Evolutionary conservation across 1,284 basidiomycete genomes (phyloP).

Genomic region (Ganoderma resinaceum): DNA sequence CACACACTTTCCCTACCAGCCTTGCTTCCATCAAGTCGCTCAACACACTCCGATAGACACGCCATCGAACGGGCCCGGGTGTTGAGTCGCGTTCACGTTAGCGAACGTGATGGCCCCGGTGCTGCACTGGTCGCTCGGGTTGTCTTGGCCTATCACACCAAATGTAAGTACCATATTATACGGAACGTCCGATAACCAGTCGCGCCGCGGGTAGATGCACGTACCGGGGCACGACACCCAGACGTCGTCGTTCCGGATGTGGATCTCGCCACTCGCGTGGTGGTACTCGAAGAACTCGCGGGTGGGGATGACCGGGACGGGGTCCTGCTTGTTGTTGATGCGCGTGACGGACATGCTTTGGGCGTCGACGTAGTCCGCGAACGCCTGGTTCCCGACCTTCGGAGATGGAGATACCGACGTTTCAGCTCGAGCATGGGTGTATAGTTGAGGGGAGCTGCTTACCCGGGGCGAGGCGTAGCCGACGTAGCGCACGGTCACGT

Average conservation of each 20-base stretch:
- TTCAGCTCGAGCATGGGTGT: not conserved
- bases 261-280: constrained; percentile 64
- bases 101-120: not conserved
- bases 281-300: constrained; percentile 53
- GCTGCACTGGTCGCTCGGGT: not conserved
- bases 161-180: too few species aligned
- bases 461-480: constrained; percentile 61
- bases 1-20: too few species aligned
- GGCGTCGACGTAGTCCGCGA: constrained; percentile 64
- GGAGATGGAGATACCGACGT: too few species aligned
- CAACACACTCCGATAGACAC: not conserved
- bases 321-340: constrained; percentile 39
- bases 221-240: constrained; percentile 56
- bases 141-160: not conserved
- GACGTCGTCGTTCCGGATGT: constrained; percentile 53
- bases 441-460: constrained; percentile 22
- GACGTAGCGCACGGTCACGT: constrained; percentile 46
- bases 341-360: constrained; percentile 43
- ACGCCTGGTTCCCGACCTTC: constrained; percentile 64
- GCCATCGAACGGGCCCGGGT: not conserved
- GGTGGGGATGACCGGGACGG: constrained; percentile 40
- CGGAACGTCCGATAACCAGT: too few species aligned
- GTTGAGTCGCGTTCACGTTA: not conserved
- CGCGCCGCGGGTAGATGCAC: too few species aligned
- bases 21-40: not conserved